phyloP scores from a whole-genome alignment of 495 filamentous ascomycete species.

The Staphylotrichum longicolle region DNA sequence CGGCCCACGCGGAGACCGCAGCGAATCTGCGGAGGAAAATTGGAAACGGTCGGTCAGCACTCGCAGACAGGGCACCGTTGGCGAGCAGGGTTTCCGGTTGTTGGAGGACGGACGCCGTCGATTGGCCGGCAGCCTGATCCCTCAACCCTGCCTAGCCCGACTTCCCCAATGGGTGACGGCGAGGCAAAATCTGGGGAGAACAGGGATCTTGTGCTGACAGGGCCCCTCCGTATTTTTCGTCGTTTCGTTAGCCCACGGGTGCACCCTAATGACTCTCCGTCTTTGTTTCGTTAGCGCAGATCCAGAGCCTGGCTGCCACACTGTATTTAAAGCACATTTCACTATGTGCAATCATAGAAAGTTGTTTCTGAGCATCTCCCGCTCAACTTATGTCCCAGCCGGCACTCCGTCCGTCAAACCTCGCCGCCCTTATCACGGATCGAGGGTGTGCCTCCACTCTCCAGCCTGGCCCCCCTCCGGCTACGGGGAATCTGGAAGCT shows the following conservation, averaged over 20 bases:
- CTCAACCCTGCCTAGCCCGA: constrained; percentile 4
- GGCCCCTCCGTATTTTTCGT: not conserved
- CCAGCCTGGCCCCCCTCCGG: not conserved
- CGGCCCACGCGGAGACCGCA: constrained; percentile 18
- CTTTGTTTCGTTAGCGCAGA: too few species aligned
- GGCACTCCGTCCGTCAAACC: too few species aligned
- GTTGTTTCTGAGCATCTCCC: too few species aligned
- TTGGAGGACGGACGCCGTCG: not conserved
- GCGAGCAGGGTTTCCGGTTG: constrained; percentile 9
- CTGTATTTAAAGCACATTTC: too few species aligned
- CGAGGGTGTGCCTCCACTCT: too few species aligned
- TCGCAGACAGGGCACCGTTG: constrained; percentile 10
- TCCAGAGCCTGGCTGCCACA: too few species aligned
- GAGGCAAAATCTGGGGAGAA: constrained; percentile 31
- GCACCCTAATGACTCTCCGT: too few species aligned
- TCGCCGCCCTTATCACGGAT: too few species aligned
- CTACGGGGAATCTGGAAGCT: not conserved
- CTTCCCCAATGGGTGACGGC: constrained; percentile 13
- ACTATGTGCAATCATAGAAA: too few species aligned
- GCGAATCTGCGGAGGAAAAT: constrained; percentile 24
- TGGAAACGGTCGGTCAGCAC: constrained; percentile 27
- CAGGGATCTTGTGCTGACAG: constrained; percentile 14
- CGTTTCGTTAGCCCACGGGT: too few species aligned
- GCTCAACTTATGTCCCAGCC: too few species aligned
- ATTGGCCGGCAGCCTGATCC: constrained; percentile 12